Percentiles rank a stretch among this genome's conserved stretches.
These are phyloP conservation scores for Cladophialophora carrionii DNA, from an alignment of 2,329 filamentous ascomycete species.

Conservation along the genomic window DNA sequence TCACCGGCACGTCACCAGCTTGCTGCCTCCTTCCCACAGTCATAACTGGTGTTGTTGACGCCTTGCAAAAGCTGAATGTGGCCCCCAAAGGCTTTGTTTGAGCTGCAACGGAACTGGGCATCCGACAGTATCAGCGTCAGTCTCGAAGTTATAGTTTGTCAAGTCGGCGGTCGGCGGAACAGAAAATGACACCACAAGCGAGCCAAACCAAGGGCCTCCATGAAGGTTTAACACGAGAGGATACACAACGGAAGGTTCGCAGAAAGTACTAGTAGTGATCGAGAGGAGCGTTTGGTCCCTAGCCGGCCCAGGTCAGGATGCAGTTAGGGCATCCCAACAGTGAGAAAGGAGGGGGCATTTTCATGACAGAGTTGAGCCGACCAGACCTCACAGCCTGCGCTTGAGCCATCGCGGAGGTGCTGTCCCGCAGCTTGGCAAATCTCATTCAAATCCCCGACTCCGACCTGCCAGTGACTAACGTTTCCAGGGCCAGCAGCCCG, in stretches of 20 bases:
- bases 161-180: constrained; percentile 21
- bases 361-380: constrained; percentile 6
- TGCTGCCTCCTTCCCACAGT: neutral
- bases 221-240: constrained; percentile 10
- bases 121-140: neutral
- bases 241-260: neutral
- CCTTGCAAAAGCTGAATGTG: neutral
- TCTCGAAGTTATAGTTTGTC: neutral
- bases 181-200: constrained; percentile 11
- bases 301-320: constrained; percentile 4
- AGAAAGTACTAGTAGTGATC: constrained; percentile 1
- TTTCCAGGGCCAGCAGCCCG: neutral
- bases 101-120: constrained; percentile 2
- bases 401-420: constrained; percentile 12
- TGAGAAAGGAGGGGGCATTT: constrained; percentile 22
- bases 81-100: constrained; percentile 12
- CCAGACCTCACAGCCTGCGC: constrained; percentile 15
- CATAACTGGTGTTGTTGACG: constrained; percentile 11
- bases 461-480: neutral
- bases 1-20: constrained; percentile 5
- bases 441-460: neutral
- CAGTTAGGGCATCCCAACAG: constrained; percentile 11
- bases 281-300: neutral
- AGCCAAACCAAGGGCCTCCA: constrained; percentile 15
- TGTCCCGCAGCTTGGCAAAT: constrained; percentile 17